phyloP scores from a whole-genome alignment of 2,329 filamentous ascomycete species.

The Macrophomina pseudophaseolina region DNA sequence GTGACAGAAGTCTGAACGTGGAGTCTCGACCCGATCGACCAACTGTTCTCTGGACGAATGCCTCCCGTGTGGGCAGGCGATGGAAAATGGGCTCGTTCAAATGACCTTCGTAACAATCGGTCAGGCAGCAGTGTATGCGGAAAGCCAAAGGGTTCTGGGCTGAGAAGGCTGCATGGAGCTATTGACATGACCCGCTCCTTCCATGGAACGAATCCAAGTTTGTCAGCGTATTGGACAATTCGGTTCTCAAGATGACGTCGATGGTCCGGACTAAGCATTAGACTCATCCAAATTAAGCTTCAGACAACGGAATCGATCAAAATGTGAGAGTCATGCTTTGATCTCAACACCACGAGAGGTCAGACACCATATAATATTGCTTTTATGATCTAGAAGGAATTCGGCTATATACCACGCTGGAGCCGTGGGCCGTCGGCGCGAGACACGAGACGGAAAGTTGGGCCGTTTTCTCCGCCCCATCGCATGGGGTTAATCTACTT shows the following conservation, averaged over 20 bases:
- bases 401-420: neutral
- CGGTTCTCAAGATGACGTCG: neutral
- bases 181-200: neutral
- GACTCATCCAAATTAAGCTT: neutral
- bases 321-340: neutral
- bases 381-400: neutral
- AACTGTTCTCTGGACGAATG: too few species aligned
- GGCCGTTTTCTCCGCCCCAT: conserved; percentile 19
- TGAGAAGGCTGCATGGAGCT: too few species aligned
- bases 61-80: too few species aligned
- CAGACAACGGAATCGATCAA: neutral
- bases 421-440: conserved; percentile 16
- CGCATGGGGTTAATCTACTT: conserved; percentile 13
- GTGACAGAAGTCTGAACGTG: too few species aligned
- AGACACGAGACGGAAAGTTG: conserved; percentile 17
- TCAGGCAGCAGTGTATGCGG: too few species aligned
- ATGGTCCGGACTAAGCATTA: neutral
- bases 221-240: neutral
- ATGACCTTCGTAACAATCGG: too few species aligned
- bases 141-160: neutral
- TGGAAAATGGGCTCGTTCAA: too few species aligned
- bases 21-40: too few species aligned
- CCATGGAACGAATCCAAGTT: neutral
- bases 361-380: neutral
- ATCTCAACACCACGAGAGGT: too few species aligned